A percentile compares a stretch with the other conserved stretches of the same genome.
Conservation (phyloP, 2,329 filamentous ascomycete genomes). For the Ilyonectria sp. region DNA sequence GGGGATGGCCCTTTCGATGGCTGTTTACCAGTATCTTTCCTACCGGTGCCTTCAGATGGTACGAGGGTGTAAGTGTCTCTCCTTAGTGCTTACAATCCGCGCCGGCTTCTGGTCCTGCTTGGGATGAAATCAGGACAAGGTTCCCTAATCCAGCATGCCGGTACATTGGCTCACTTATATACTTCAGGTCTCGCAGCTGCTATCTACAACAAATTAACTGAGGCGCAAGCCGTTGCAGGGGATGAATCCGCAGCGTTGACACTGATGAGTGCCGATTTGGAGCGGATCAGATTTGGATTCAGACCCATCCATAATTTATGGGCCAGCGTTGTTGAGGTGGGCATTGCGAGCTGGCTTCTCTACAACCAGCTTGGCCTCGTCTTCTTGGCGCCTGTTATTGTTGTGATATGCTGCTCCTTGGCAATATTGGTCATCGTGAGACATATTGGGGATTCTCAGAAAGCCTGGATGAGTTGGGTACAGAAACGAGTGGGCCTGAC, state of each 20-base stretch:
- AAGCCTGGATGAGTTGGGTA: conserved; percentile 50
- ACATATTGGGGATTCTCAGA: conserved; percentile 43
- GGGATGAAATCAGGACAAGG: too few species aligned
- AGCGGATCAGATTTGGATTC: conserved; percentile 52
- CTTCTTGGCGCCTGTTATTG: conserved; percentile 51
- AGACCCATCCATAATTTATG: conserved; percentile 53
- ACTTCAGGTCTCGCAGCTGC: too few species aligned
- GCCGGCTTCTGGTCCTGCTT: too few species aligned
- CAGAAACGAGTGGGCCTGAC: conserved; percentile 48
- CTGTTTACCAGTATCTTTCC: conserved; percentile 42
- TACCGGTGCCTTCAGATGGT: too few species aligned
- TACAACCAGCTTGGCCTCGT: conserved; percentile 50
- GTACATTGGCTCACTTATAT: too few species aligned
- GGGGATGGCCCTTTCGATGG: conserved; percentile 53
- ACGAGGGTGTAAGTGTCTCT: too few species aligned
- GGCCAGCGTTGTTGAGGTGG: conserved; percentile 52
- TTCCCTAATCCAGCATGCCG: too few species aligned
- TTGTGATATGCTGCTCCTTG: conserved; percentile 45
- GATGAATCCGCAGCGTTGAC: conserved; percentile 54
- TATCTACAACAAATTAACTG: too few species aligned
- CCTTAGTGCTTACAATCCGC: too few species aligned
- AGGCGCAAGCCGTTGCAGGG: too few species aligned
- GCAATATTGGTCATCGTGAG: conserved; percentile 34
- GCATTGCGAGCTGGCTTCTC: conserved; percentile 53
- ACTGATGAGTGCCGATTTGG: conserved; percentile 57